These are phyloP conservation scores for Eucalyptus marginata DNA, from an alignment of 345 rosid species.

Conservation along the genomic window DNA sequence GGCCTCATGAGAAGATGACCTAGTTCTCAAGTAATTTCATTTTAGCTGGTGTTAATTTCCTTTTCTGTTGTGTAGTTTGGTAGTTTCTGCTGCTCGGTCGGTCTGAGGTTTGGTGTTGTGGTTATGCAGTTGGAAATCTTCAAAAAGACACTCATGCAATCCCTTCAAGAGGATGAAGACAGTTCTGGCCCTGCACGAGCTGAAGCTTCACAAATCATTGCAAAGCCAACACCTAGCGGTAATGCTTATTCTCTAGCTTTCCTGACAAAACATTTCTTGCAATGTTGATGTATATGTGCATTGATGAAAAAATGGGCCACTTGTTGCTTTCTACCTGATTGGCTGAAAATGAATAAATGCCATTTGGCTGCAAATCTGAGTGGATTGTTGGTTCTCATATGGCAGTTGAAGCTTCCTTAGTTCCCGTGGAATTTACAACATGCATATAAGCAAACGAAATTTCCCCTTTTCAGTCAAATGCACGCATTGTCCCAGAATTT, in stretches of 20 bases:
- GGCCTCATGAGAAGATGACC: not conserved
- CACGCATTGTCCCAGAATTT: not conserved
- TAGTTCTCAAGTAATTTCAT: not conserved
- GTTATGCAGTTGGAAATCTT: conserved; percentile 71
- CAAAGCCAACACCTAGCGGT: conserved; percentile 73
- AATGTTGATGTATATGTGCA: not conserved
- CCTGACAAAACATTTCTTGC: not conserved
- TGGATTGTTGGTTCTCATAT: not conserved
- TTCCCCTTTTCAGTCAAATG: not conserved
- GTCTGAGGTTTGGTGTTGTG: not conserved
- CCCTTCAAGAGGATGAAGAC: conserved; percentile 84
- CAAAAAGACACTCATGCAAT: conserved; percentile 84
- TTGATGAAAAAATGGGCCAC: not conserved
- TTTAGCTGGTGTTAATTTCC: not conserved
- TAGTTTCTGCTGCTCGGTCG: not conserved
- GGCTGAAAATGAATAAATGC: not conserved
- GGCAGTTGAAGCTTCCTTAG: not conserved
- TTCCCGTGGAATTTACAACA: not conserved
- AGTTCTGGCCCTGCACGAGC: conserved; percentile 30
- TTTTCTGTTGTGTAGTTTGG: not conserved
- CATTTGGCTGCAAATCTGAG: not conserved
- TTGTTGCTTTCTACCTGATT: not conserved
- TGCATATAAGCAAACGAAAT: not conserved
- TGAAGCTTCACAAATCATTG: conserved; percentile 45
- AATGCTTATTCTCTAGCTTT: not conserved